A percentile compares a stretch with the other conserved stretches of the same genome.
Evolutionary conservation across 345 rosid species (phyloP).

Genomic region (Garcia nutans): DNA sequence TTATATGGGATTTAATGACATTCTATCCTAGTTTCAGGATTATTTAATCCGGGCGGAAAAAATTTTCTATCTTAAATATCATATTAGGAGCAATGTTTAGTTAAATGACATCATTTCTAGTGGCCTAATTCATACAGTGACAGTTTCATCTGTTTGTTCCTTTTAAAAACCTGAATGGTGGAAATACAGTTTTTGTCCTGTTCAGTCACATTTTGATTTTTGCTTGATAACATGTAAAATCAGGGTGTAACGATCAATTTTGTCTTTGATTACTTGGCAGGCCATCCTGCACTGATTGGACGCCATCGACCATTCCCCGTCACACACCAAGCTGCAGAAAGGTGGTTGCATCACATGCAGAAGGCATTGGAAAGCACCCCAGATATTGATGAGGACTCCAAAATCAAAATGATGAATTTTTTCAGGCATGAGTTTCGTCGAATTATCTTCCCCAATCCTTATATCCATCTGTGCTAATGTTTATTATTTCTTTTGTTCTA

Average conservation of each 20-base stretch:
- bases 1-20: background rate
- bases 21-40: background rate
- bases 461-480: background rate
- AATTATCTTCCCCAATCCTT: background rate
- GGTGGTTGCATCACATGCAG: slow-evolving; percentile 90
- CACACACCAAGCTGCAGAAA: slow-evolving; percentile 75
- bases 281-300: slow-evolving; percentile 83
- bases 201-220: background rate
- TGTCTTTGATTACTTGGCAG: slow-evolving; percentile 25
- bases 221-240: background rate
- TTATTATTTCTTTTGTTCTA: slow-evolving; percentile 5
- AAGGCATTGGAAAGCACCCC: slow-evolving; percentile 59
- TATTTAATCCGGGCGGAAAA: background rate
- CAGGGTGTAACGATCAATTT: background rate
- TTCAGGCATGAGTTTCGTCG: slow-evolving; percentile 50
- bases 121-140: background rate
- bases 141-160: background rate
- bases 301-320: slow-evolving; percentile 92
- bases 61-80: background rate
- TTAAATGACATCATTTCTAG: background rate
- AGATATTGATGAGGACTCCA: slow-evolving; percentile 69
- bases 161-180: background rate
- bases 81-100: background rate
- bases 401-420: slow-evolving; percentile 74
- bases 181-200: too few species aligned